Percentiles rank a stretch among this genome's conserved stretches.
Conservation (phyloP, 768 basidiomycete species). For the Mycena alexandri region DNA sequence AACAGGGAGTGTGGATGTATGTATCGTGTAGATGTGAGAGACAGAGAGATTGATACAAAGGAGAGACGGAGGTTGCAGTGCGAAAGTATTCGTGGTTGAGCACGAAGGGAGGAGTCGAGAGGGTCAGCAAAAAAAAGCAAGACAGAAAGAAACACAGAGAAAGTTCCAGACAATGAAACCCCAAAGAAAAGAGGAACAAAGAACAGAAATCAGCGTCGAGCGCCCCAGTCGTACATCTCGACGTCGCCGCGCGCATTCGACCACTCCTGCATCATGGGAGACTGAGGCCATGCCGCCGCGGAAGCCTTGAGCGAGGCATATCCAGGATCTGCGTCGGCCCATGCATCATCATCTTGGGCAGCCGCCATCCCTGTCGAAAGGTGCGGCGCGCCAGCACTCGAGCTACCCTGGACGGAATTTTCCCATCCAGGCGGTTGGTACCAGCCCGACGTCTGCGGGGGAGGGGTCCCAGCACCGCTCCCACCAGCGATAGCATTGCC, state of each 20-base stretch:
- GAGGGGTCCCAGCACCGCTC: slow-evolving; percentile 2
- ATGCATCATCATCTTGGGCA: background rate
- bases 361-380: background rate
- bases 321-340: background rate
- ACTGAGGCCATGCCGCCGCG: background rate
- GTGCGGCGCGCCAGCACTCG: background rate
- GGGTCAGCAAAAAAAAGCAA: background rate
- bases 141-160: background rate
- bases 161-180: background rate
- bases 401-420: slow-evolving; percentile 24
- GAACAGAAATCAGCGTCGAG: slow-evolving; percentile 9
- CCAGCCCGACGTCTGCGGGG: slow-evolving; percentile 33
- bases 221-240: slow-evolving; percentile 30
- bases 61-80: background rate
- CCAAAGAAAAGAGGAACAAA: background rate
- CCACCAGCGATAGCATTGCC: background rate
- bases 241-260: slow-evolving; percentile 9
- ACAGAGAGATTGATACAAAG: background rate
- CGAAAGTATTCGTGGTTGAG: background rate
- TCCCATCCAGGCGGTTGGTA: slow-evolving; percentile 31
- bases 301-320: slow-evolving; percentile 8
- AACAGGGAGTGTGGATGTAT: slow-evolving; percentile 1
- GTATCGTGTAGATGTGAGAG: background rate
- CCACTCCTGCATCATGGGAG: background rate
- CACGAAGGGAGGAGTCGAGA: background rate